Conservation (phyloP, 2,329 filamentous ascomycete species). For the Nigrospora sphaerica region DNA sequence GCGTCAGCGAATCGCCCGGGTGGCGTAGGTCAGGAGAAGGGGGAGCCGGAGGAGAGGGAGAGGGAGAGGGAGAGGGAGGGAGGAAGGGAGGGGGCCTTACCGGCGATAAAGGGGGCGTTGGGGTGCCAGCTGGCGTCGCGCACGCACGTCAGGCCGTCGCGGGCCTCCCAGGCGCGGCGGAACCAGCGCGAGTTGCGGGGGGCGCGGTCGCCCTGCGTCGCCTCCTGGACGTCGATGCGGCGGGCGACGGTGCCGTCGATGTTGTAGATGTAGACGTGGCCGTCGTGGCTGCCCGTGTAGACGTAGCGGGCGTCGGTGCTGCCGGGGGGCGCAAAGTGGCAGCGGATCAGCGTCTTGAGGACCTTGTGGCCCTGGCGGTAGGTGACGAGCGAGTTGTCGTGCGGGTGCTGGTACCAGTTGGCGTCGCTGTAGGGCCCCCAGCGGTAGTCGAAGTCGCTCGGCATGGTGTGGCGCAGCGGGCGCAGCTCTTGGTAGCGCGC, state of each 20-base stretch:
- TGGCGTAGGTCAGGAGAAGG: background rate
- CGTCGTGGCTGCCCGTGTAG: conserved; percentile 85
- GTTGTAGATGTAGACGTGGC: conserved; percentile 88
- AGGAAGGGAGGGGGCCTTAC: conserved; percentile 28
- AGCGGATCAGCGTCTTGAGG: conserved; percentile 83
- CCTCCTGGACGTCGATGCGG: conserved; percentile 68
- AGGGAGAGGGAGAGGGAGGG: background rate
- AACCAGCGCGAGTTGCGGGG: conserved; percentile 9
- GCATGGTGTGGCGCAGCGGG: conserved; percentile 43
- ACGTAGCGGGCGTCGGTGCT: conserved; percentile 89
- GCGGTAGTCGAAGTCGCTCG: conserved; percentile 67
- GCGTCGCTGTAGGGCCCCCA: conserved; percentile 58
- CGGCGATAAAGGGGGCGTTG: conserved; percentile 68
- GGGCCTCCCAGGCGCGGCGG: conserved; percentile 12
- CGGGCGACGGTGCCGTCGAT: conserved; percentile 79
- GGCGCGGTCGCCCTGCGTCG: conserved; percentile 58
- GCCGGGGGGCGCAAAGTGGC: conserved; percentile 84
- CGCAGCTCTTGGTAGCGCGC: conserved; percentile 52
- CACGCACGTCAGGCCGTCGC: conserved; percentile 69
- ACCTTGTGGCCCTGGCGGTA: conserved; percentile 89
- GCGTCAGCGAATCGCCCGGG: background rate
- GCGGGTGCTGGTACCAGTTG: conserved; percentile 64
- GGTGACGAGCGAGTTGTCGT: conserved; percentile 89
- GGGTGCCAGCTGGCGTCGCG: conserved; percentile 91
- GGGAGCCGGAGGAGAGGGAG: background rate